Base-by-base conservation (phyloP, 371 early-diverging fungal species). In the Chytridium lagenaria region DNA sequence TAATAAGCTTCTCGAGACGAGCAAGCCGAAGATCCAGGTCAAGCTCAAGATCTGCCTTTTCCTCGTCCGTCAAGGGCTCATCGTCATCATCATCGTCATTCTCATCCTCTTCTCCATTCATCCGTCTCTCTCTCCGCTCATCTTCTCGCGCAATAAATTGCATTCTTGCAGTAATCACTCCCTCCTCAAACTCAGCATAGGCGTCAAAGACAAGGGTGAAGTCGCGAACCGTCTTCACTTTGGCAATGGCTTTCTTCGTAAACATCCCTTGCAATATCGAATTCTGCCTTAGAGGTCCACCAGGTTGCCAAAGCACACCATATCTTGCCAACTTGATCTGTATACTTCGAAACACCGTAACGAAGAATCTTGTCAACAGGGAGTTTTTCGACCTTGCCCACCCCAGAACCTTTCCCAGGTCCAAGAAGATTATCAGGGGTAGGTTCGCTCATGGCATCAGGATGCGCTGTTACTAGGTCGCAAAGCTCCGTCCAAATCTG, bases 181-280 rank as follows among this genome's bases (percentile, higher is more conserved):
- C 85, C 80, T 97, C 96, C 71, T 95, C 95, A 72, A 95, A 92
- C 68, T 94, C 92, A 7, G 94, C 93, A 74, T 95, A 98, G 1
- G 96, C 92, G 72, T 99, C 97, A 83, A 97, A 99, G 52, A 99
- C 91, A 72, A 92, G 90, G 0, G 96, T 90, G 69, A 99, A 99
- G 79, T 98, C 98, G 28, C 93, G 89, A n/a, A 97, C 94, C 0
- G 94, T 95, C 78, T 81, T 84, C 19, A 97, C 98, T 0, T 85
- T 85, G 0, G 83, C 85, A 51, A 98, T 84, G 0, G 93, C 98
- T 77, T 98, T n/a, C 96, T 83, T 97, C 98, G 74, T 91, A 98
- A 1, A 97, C 92, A 78, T 95, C 97, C 22, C 96, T 81, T 0
- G 95, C 92, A 76, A 81, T 91, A 75, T 97, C 98, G 64, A 93